phyloP scores from a whole-genome alignment of 2,329 filamentous ascomycete genomes.

The Leptosphaerulina australis region DNA sequence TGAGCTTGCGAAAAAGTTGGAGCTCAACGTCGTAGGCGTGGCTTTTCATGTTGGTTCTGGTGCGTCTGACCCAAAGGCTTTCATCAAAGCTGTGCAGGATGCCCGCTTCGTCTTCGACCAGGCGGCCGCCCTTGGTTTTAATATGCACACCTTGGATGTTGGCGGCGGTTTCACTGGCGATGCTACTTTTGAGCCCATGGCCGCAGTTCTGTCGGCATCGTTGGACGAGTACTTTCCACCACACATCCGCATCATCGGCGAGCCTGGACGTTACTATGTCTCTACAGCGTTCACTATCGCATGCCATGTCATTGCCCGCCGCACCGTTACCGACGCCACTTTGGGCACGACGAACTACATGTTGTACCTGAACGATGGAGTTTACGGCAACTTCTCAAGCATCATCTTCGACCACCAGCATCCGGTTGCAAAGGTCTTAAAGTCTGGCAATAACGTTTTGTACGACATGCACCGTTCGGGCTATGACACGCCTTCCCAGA shows the following conservation, averaged over 20 bases:
- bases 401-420: constrained; percentile 99
- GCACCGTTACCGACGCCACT: constrained; percentile 77
- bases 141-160: constrained; percentile 87
- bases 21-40: constrained; percentile 90
- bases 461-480: constrained; percentile 54
- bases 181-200: constrained; percentile 91
- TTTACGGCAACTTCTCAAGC: constrained; percentile 98
- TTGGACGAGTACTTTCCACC: constrained; percentile 88
- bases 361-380: constrained; percentile 96
- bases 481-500: constrained; percentile 57
- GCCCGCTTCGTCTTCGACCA: constrained; percentile 89
- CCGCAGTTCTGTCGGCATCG: constrained; percentile 75
- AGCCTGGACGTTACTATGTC: constrained; percentile 96
- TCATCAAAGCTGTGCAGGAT: constrained; percentile 88
- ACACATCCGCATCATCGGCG: constrained; percentile 84
- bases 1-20: constrained; percentile 77
- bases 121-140: constrained; percentile 75
- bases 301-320: constrained; percentile 93
- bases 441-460: constrained; percentile 62
- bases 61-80: constrained; percentile 89
- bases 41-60: constrained; percentile 98
- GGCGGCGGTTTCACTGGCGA: constrained; percentile 92
- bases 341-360: constrained; percentile 79
- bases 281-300: constrained; percentile 92
- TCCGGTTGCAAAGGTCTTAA: constrained; percentile 81